A percentile compares a stretch with the other conserved stretches of the same genome.
These are phyloP conservation scores for Phaeodactylum tricornutum DNA, from an alignment of 108 stramenopile species.

Conservation along the genomic window DNA sequence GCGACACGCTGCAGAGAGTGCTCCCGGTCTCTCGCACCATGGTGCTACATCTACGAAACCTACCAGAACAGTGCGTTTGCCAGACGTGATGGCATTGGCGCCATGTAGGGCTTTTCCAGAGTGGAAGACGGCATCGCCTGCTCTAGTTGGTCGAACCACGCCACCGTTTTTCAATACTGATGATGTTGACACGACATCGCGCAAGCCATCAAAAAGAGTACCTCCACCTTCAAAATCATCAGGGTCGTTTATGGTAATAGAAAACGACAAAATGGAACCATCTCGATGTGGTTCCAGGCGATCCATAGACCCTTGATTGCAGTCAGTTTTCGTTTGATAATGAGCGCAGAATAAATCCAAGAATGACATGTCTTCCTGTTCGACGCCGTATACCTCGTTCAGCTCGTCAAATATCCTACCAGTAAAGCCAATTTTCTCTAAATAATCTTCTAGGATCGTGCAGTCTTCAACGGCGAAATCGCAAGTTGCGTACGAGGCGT, in stretches of 20 bases:
- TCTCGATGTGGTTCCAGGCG: conserved; percentile 73
- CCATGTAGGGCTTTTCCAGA: conserved; percentile 49
- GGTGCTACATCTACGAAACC: conserved; percentile 56
- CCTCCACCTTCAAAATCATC: conserved; percentile 71
- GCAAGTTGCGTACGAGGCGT: conserved; percentile 52
- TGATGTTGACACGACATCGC: conserved; percentile 22
- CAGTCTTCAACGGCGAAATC: conserved; percentile 70
- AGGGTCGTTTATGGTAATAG: conserved; percentile 58
- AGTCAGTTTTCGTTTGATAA: conserved; percentile 41
- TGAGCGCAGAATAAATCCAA: conserved; percentile 66
- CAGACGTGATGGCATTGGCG: conserved; percentile 47
- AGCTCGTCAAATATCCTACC: conserved; percentile 30
- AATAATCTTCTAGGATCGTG: conserved; percentile 21
- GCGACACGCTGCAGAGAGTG: conserved; percentile 31
- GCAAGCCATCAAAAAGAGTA: conserved; percentile 45
- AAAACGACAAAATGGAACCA: conserved; percentile 61
- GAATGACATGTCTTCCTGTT: conserved; percentile 38
- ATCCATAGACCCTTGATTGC: conserved; percentile 43
- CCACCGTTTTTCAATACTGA: conserved; percentile 1
- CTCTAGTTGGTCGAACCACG: conserved; percentile 5
- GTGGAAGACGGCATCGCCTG: conserved; percentile 44
- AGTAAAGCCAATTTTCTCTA: conserved; percentile 38
- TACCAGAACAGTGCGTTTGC: conserved; percentile 59
- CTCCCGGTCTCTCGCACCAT: conserved; percentile 31
- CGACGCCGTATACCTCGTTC: conserved; percentile 34